phyloP scores from a whole-genome alignment of 202 grass and related monocot genomes.

The Zoysia matrella region DNA sequence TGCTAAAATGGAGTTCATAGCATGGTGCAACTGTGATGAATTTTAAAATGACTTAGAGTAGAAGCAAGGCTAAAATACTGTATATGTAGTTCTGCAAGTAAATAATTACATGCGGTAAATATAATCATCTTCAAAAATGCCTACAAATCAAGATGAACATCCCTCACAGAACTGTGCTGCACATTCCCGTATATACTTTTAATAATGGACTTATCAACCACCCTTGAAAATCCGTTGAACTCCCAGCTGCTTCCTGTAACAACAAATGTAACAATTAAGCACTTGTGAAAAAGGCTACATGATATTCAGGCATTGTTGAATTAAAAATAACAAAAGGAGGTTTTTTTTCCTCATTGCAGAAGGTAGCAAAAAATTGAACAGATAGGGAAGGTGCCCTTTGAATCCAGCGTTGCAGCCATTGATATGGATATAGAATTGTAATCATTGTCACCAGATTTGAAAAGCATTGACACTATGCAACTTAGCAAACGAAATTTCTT shows the following conservation, averaged over 20 bases:
- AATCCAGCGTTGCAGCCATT: constrained; percentile 80
- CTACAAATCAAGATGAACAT: constrained; percentile 54
- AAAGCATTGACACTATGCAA: constrained; percentile 32
- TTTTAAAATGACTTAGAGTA: too few species aligned
- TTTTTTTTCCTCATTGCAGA: background rate
- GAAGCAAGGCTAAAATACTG: too few species aligned
- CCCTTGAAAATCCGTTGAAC: constrained; percentile 64
- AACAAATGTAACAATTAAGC: too few species aligned
- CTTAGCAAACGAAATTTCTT: constrained; percentile 20
- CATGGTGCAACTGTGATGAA: too few species aligned
- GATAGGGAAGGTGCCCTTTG: constrained; percentile 36
- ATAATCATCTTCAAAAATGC: too few species aligned
- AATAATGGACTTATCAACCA: constrained; percentile 72
- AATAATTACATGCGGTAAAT: too few species aligned
- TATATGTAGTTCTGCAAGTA: too few species aligned
- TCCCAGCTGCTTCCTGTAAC: too few species aligned
- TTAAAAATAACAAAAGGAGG: too few species aligned
- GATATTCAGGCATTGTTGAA: too few species aligned
- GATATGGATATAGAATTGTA: constrained; percentile 66
- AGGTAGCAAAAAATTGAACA: constrained; percentile 13
- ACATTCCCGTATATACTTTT: constrained; percentile 80
- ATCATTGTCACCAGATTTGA: constrained; percentile 48
- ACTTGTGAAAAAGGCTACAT: constrained; percentile 2
- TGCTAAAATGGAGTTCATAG: too few species aligned
- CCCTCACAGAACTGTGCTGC: constrained; percentile 71